Evolutionary conservation across 2,329 filamentous ascomycete species (phyloP), one percentile per base, ranked within the genome.

Genomic region (Ophiostoma himal-ulmi): DNA sequence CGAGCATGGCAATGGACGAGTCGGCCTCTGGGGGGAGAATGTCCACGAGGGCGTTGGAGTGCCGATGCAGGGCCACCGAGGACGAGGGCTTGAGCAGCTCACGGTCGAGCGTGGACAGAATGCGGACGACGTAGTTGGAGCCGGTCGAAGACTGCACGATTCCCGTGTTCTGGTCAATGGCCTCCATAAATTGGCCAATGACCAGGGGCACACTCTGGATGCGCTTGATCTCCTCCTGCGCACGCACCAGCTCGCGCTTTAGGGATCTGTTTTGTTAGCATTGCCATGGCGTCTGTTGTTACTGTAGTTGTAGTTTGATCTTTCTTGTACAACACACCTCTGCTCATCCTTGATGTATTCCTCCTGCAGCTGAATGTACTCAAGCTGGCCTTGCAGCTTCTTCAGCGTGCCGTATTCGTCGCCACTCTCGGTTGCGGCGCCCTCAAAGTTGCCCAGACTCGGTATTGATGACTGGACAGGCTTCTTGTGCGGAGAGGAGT

Each of bases 271-370:
- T 5, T 4, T 22, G 71, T 71, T 66, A 73, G 70, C 8, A 52
- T 26, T 26, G 10, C 7, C 7, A 48, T 57, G 17, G 0, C 52
- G 48, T 22, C 20, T 54, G 48, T n/a, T 60, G 6, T 34, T 6
- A 17, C 4, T 30, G 30, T 30, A 30, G 30, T 30, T 30, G 30
- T 30, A 30, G 30, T 30, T 30, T 30, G 30, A 30, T 30, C 30
- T 2, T 30, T 30, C 30, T 30, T 30, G 30, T 30, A 30, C 0
- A 34, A 68, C 79, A 70, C 81, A 91, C 91, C 92, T 90, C 83
- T 99, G 95, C 85, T 99, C 95, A 88, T 99, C 95, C 84, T 99
- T 99, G 88, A 99, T 99, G 82, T 99, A 99, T 80, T 99, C 95
- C 82, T 99, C 95, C 83, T 99, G 95, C 76, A 99, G 86, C 82